These are phyloP conservation scores for Musa beccarii DNA, from an alignment of 176 grass and related monocot species.

Conservation along the genomic window DNA sequence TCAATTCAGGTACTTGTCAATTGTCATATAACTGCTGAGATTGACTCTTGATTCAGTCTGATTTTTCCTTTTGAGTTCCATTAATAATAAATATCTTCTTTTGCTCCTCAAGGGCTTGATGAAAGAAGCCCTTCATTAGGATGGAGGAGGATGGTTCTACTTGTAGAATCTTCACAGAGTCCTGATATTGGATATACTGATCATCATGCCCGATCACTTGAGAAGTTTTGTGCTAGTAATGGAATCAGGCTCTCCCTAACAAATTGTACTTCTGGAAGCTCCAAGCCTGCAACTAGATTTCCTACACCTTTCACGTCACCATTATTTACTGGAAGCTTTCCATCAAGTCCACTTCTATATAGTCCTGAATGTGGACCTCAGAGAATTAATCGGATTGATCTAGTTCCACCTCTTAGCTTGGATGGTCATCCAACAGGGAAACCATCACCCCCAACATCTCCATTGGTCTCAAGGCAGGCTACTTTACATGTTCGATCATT, in stretches of 20 bases:
- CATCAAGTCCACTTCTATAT: slow-evolving; percentile 93
- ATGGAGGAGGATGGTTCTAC: slow-evolving; percentile 87
- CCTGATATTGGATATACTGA: slow-evolving; percentile 61
- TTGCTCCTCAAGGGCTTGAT: slow-evolving; percentile 17
- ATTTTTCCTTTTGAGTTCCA: background rate
- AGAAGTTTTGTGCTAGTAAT: slow-evolving; percentile 76
- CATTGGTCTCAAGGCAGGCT: slow-evolving; percentile 55
- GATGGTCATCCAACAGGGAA: slow-evolving; percentile 67
- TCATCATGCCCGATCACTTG: slow-evolving; percentile 67
- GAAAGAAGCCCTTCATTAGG: slow-evolving; percentile 75
- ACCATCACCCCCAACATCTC: slow-evolving; percentile 58
- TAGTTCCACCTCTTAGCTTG: slow-evolving; percentile 82
- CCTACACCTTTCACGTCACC: slow-evolving; percentile 78
- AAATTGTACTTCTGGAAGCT: slow-evolving; percentile 56
- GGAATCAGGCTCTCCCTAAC: slow-evolving; percentile 67
- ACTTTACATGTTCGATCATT: slow-evolving; percentile 58
- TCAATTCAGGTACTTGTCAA: slow-evolving; percentile 48
- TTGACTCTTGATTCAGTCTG: background rate
- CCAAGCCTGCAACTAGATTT: slow-evolving; percentile 55
- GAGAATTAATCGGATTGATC: slow-evolving; percentile 54
- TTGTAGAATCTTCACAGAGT: slow-evolving; percentile 77
- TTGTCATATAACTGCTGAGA: background rate
- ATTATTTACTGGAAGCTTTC: slow-evolving; percentile 97
- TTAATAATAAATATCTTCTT: background rate
- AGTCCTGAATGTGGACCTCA: slow-evolving; percentile 82